Percentiles rank a stretch among this genome's conserved stretches.
These are phyloP conservation scores for Lotus japonicus DNA, from an alignment of 306 rosid species.

Conservation along the genomic window DNA sequence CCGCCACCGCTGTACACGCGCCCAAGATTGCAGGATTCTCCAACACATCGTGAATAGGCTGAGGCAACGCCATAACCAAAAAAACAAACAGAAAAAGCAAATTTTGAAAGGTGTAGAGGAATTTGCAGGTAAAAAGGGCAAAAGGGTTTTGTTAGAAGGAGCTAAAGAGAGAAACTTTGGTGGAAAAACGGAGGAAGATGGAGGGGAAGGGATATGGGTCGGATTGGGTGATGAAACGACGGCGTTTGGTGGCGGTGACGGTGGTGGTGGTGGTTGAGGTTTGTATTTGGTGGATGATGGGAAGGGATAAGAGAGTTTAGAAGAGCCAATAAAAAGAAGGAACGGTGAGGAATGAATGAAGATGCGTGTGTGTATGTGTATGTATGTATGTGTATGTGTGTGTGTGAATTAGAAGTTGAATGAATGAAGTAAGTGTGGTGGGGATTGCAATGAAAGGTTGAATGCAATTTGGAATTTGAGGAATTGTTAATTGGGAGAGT, in stretches of 20 bases:
- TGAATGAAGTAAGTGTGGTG: no score
- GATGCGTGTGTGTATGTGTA: slow-evolving; percentile 14
- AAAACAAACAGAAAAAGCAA: not conserved
- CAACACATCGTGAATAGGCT: slow-evolving; percentile 21
- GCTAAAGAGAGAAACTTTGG: slow-evolving; percentile 15
- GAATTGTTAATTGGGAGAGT: no score
- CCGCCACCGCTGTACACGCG: slow-evolving; percentile 9
- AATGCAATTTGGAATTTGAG: no score
- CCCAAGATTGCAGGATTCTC: slow-evolving; percentile 29
- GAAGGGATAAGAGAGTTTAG: slow-evolving; percentile 1
- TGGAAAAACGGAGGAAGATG: slow-evolving; percentile 29
- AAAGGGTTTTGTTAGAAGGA: not conserved
- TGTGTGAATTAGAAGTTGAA: not conserved
- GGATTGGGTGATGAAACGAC: not conserved
- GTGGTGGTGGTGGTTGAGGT: not conserved
- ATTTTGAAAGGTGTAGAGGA: not conserved
- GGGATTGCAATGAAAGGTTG: no score
- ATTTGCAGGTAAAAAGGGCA: no score
- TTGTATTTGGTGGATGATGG: slow-evolving; percentile 9
- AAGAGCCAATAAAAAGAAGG: slow-evolving; percentile 1
- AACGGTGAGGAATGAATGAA: not conserved
- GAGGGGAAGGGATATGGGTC: no score
- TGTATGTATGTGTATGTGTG: no score
- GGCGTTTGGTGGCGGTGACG: no score
- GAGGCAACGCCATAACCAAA: slow-evolving; percentile 17